These are phyloP conservation scores for Geranium brycei DNA, from an alignment of 345 rosid genomes.

Conservation along the genomic window DNA sequence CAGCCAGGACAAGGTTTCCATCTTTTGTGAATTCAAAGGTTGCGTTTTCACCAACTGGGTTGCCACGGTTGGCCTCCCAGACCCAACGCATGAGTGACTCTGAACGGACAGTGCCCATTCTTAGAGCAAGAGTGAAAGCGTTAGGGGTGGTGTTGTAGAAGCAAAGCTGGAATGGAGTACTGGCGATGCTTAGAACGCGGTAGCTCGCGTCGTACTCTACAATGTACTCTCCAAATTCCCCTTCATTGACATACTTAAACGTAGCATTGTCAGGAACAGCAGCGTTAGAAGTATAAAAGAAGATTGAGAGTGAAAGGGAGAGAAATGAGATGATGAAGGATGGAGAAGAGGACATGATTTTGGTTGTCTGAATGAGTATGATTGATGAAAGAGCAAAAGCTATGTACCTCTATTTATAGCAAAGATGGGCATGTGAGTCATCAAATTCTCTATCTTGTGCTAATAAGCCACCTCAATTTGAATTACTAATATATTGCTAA, in stretches of 20 bases:
- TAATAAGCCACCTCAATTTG: too few relatives aligned
- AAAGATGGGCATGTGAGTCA: too few relatives aligned
- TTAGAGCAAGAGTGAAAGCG: constrained; percentile 32
- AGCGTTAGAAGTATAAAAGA: neutral
- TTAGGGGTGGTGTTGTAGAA: constrained; percentile 45
- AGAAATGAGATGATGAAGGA: too few relatives aligned
- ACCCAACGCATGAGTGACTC: constrained; percentile 33
- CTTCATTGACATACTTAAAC: constrained; percentile 15
- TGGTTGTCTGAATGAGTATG: too few relatives aligned
- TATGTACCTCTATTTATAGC: too few relatives aligned
- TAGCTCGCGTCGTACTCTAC: constrained; percentile 20
- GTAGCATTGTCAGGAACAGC: constrained; percentile 16
- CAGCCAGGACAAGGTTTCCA: constrained; percentile 12
- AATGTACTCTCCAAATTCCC: constrained; percentile 13
- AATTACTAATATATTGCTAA: too few relatives aligned
- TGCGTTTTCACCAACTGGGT: constrained; percentile 5
- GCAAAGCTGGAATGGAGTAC: constrained; percentile 31
- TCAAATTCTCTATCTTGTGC: too few relatives aligned
- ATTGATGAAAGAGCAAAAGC: too few relatives aligned
- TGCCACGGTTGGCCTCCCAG: constrained; percentile 20
- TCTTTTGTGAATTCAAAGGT: constrained; percentile 5
- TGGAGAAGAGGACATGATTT: too few relatives aligned
- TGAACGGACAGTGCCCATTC: constrained; percentile 35
- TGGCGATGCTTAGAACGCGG: constrained; percentile 6
- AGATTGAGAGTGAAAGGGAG: too few relatives aligned